These are phyloP conservation scores for Hirsutella thompsonii DNA, from an alignment of 2,329 filamentous ascomycete species.

Conservation along the genomic window DNA sequence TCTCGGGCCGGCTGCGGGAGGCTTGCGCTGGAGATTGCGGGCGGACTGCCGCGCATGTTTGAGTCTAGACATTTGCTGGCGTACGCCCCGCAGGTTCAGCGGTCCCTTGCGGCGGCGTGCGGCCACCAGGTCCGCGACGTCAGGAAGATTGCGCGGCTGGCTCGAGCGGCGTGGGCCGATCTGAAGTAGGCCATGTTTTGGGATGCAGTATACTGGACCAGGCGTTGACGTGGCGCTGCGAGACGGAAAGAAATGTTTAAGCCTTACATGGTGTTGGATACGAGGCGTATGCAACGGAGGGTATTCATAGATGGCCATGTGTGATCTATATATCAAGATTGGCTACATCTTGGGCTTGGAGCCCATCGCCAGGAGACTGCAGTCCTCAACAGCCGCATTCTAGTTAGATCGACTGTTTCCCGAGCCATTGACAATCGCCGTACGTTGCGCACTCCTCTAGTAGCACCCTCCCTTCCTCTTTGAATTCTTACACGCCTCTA, in stretches of 20 bases:
- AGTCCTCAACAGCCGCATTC: too few species aligned
- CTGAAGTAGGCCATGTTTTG: constrained; percentile 13
- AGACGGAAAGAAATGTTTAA: background rate
- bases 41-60: constrained; percentile 31
- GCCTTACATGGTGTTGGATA: too few species aligned
- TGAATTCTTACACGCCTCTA: constrained; percentile 6
- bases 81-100: constrained; percentile 28
- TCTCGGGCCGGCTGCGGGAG: constrained; percentile 27
- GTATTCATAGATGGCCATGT: too few species aligned
- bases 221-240: background rate
- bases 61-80: constrained; percentile 33
- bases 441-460: too few species aligned
- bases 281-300: too few species aligned
- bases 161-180: constrained; percentile 35
- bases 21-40: constrained; percentile 33
- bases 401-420: too few species aligned
- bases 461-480: too few species aligned
- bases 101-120: constrained; percentile 35
- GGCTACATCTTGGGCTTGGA: too few species aligned
- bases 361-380: too few species aligned
- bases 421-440: too few species aligned
- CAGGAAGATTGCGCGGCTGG: constrained; percentile 33
- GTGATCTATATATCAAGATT: too few species aligned
- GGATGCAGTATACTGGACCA: background rate
- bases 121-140: constrained; percentile 41